Evolutionary conservation across 2,329 filamentous ascomycete species (phyloP).

Genomic region (Colletotrichum limetticola): DNA sequence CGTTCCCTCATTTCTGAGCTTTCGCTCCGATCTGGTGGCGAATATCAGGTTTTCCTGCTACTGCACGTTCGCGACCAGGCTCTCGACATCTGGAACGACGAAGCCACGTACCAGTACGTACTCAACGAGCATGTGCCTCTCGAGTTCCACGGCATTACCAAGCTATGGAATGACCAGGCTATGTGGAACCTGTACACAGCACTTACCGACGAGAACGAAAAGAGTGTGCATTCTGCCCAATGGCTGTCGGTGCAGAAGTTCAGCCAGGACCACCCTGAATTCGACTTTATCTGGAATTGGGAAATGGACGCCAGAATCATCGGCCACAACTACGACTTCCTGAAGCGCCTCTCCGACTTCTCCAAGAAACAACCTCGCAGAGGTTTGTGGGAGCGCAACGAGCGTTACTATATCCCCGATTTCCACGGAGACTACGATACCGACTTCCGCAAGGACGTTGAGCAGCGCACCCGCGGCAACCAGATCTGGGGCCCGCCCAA

Average conservation of each 20-base stretch:
- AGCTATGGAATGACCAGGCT: slow-evolving; percentile 79
- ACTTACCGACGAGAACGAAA: slow-evolving; percentile 69
- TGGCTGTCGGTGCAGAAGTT: slow-evolving; percentile 83
- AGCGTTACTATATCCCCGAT: slow-evolving; percentile 78
- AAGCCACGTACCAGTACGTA: slow-evolving; percentile 67
- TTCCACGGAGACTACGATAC: slow-evolving; percentile 74
- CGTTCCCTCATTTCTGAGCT: slow-evolving; percentile 84
- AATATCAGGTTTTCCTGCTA: slow-evolving; percentile 84
- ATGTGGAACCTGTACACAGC: slow-evolving; percentile 83
- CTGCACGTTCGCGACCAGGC: slow-evolving; percentile 78
- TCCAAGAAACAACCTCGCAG: slow-evolving; percentile 75
- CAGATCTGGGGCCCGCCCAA: slow-evolving; percentile 75
- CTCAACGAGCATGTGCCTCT: slow-evolving; percentile 72
- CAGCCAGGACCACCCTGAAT: slow-evolving; percentile 79
- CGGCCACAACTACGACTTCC: slow-evolving; percentile 84
- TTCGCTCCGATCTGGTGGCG: slow-evolving; percentile 78
- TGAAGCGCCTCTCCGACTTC: slow-evolving; percentile 73
- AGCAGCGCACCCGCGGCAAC: slow-evolving; percentile 59
- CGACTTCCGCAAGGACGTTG: slow-evolving; percentile 74
- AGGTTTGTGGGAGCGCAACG: slow-evolving; percentile 78
- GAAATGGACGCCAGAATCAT: slow-evolving; percentile 85
- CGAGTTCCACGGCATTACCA: slow-evolving; percentile 76
- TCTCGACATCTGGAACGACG: slow-evolving; percentile 68
- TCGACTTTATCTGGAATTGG: slow-evolving; percentile 88
- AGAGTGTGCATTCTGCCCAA: slow-evolving; percentile 69